Conservation (phyloP, 768 basidiomycete genomes). For the Pholiota microspora region DNA sequence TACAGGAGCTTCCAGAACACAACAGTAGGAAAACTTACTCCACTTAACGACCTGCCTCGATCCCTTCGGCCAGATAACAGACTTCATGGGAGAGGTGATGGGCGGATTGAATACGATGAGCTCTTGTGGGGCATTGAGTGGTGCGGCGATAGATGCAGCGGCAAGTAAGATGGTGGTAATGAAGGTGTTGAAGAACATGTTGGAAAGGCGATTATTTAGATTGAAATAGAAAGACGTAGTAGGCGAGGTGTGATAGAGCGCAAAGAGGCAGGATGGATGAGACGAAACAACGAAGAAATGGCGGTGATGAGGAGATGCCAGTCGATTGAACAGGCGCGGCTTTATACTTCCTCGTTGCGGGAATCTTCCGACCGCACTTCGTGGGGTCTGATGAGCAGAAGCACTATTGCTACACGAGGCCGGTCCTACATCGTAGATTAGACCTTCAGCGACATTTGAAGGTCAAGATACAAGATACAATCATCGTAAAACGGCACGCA, state of each 20-base stretch:
- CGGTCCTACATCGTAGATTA: conserved; percentile 17
- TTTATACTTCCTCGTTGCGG: conserved; percentile 14
- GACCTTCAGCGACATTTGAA: conserved; percentile 6
- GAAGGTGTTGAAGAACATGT: conserved; percentile 30
- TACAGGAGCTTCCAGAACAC: too few species aligned
- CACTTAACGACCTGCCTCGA: conserved; percentile 40
- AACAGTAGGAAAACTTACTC: conserved; percentile 23
- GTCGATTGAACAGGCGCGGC: background rate
- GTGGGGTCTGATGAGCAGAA: conserved; percentile 8
- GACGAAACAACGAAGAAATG: conserved; percentile 6
- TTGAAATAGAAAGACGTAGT: background rate
- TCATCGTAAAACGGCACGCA: background rate
- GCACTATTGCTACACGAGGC: conserved; percentile 14
- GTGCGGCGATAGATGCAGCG: conserved; percentile 22
- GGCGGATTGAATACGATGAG: conserved; percentile 38
- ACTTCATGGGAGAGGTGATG: conserved; percentile 36
- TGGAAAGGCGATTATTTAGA: conserved; percentile 6
- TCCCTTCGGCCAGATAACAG: conserved; percentile 35
- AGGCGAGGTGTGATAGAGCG: background rate
- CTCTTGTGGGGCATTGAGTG: conserved; percentile 22
- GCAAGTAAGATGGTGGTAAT: conserved; percentile 26
- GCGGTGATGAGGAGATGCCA: conserved; percentile 10
- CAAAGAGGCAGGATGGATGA: conserved; percentile 1
- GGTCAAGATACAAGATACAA: conserved; percentile 14
- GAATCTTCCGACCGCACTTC: background rate